Conservation (phyloP, 2,329 filamentous ascomycete species). For the Xylariaceae sp. region DNA sequence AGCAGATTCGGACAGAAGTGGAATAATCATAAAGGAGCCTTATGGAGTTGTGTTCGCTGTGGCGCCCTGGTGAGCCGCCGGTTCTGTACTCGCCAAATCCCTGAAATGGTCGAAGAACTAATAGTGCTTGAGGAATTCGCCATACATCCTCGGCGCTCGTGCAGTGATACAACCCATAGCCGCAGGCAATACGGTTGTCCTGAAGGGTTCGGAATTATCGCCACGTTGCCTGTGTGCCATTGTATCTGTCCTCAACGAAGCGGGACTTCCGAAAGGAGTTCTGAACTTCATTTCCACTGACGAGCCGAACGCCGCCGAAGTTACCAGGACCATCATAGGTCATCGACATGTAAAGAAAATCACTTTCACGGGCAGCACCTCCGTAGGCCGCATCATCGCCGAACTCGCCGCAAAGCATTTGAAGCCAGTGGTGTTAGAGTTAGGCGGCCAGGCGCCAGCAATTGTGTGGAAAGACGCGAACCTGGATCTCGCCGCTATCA, state of each 20-base stretch:
- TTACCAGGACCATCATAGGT: conserved; percentile 67
- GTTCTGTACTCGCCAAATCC: background rate
- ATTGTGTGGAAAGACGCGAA: conserved; percentile 80
- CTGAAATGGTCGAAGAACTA: background rate
- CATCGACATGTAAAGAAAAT: conserved; percentile 70
- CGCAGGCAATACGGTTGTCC: conserved; percentile 69
- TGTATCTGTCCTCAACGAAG: conserved; percentile 63
- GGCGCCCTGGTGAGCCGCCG: conserved; percentile 67
- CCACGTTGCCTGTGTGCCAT: conserved; percentile 64
- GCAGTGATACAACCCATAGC: conserved; percentile 66
- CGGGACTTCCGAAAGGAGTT: conserved; percentile 71
- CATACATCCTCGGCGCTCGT: background rate
- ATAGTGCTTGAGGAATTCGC: background rate
- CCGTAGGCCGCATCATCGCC: conserved; percentile 70
- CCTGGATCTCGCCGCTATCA: conserved; percentile 64
- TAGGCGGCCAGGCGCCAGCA: conserved; percentile 77
- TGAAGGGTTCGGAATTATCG: conserved; percentile 68
- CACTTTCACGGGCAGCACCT: conserved; percentile 80
- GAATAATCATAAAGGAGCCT: conserved; percentile 69
- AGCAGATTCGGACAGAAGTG: conserved; percentile 48
- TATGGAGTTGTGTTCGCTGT: conserved; percentile 77
- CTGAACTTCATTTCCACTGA: conserved; percentile 69
- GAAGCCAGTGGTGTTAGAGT: conserved; percentile 77
- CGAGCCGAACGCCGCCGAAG: conserved; percentile 61
- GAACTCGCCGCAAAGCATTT: conserved; percentile 67